These are phyloP conservation scores for Pseudogymnoascus sp. DNA, from an alignment of 2,329 filamentous ascomycete genomes.

Conservation along the genomic window DNA sequence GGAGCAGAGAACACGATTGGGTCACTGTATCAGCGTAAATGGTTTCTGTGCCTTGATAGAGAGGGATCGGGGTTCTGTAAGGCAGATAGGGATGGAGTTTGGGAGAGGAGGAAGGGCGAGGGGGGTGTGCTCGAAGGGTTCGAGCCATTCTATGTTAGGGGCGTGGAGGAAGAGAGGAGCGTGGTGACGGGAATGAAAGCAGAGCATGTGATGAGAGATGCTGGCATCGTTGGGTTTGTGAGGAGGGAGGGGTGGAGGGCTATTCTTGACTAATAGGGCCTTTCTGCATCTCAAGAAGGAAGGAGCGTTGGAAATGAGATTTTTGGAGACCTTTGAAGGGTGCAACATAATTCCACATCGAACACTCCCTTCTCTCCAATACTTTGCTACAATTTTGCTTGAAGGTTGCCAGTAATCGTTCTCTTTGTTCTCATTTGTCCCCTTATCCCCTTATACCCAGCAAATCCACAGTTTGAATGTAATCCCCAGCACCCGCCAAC, in stretches of 20 bases:
- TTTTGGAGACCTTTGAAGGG: not conserved
- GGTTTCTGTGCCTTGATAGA: conserved; percentile 59
- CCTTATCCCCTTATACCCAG: not conserved
- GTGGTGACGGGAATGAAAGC: conserved; percentile 56
- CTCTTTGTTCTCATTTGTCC: not conserved
- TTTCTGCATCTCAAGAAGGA: not conserved
- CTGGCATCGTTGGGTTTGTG: conserved; percentile 50
- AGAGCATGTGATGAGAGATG: conserved; percentile 53
- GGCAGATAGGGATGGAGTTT: conserved; percentile 18
- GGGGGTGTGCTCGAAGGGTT: conserved; percentile 30
- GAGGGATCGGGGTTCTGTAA: conserved; percentile 49
- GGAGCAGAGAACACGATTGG: conserved; percentile 59
- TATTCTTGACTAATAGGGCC: conserved; percentile 32
- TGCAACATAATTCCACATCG: not conserved
- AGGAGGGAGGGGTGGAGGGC: conserved; percentile 54
- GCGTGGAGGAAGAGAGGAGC: conserved; percentile 56
- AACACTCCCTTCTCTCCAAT: not conserved
- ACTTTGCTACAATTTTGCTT: not conserved
- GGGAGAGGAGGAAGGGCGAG: conserved; percentile 23
- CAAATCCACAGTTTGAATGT: not conserved
- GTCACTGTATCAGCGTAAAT: conserved; percentile 59
- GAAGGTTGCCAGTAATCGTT: not conserved
- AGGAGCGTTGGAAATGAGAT: not conserved
- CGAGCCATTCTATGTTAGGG: conserved; percentile 54
- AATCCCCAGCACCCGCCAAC: not conserved